Base-by-base conservation (phyloP, 176 grass and related monocot species). In the Juncus inflexus region DNA sequence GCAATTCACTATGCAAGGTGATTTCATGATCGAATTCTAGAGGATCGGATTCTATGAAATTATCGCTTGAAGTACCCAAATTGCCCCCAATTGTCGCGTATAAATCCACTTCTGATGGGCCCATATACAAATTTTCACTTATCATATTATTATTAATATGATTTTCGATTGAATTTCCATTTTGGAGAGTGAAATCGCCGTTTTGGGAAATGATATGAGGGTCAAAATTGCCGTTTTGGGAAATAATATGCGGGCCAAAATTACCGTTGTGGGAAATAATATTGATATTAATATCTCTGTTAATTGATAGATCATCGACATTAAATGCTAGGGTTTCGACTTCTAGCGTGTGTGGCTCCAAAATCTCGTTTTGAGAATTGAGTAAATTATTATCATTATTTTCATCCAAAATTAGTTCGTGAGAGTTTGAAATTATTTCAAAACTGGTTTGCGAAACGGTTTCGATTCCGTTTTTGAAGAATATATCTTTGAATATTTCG, bases 401-500 rank as follows among this genome's bases (percentile, higher is more conserved):
- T 41, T 35, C 4, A 35, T 41, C 3, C 68, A 55, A 13, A 76
- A 70, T 3, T 76, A 66, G 0, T 76, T 52, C 70, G 75, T 78
- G 35, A 51, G 67, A 60, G 50, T 50, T 58, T 43, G 37, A 76
- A 15, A 14, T 54, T 5, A 66, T 62, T 62, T 62, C 63, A 47
- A 79, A 72, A 57, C 76, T 56, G 19, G 16, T 42, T 8, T 41
- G 54, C 41, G 53, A 52, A 38, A 45, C 72, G 19, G 36, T 36
- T 35, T 39, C 15, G 50, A 42, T 39, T 78, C 40, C 15, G 39
- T 6, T 63, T 61, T 42, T 40, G 42, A 57, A 64, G 51, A 97
- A 97, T 62, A 89, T 74, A 1, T 91, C 80, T 78, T 47, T 86
- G 81, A 97, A 97, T 52, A 91, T 65, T 10, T 82, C 65, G 3